These are phyloP conservation scores for Penicillium sp. DNA, from an alignment of 2,329 filamentous ascomycete genomes.

Conservation along the genomic window DNA sequence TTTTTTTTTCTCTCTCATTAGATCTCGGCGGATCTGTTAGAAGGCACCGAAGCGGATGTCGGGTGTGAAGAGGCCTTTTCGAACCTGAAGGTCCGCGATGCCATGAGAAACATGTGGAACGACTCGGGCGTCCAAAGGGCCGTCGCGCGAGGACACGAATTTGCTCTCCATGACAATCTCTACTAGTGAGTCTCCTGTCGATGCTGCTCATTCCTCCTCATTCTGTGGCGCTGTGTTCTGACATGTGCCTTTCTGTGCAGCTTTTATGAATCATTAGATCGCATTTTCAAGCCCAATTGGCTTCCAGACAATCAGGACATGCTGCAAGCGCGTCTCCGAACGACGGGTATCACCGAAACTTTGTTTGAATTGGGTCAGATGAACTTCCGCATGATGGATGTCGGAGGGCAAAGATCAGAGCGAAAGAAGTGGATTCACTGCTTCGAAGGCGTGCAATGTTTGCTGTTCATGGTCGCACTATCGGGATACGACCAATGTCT, in stretches of 20 bases:
- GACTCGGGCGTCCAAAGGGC: conserved; percentile 78
- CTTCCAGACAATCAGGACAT: conserved; percentile 92
- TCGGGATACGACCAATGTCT: conserved; percentile 95
- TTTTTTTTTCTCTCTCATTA: conserved; percentile 32
- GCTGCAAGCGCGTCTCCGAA: conserved; percentile 79
- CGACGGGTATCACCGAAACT: conserved; percentile 93
- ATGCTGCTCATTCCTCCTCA: no score
- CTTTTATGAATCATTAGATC: conserved; percentile 74
- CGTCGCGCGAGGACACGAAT: conserved; percentile 93
- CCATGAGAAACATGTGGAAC: conserved; percentile 77
- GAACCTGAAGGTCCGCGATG: conserved; percentile 53
- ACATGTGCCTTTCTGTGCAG: conserved; percentile 41
- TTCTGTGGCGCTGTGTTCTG: conserved; percentile 5
- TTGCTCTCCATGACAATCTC: conserved; percentile 90
- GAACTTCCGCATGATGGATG: conserved; percentile 95
- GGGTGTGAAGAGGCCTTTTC: conserved; percentile 76
- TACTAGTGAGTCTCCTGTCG: conserved; percentile 62
- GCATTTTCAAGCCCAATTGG: conserved; percentile 70
- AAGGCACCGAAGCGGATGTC: conserved; percentile 70
- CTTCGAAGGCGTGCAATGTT: conserved; percentile 87
- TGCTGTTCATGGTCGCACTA: conserved; percentile 90
- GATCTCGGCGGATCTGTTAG: conserved; percentile 72
- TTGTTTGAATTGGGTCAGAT: conserved; percentile 86
- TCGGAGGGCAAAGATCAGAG: conserved; percentile 85
- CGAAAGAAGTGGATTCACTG: conserved; percentile 98